Evolutionary conservation across 192 early-diverging fungal genomes (phyloP).

Genomic region (Paraglomus brasilianum): DNA sequence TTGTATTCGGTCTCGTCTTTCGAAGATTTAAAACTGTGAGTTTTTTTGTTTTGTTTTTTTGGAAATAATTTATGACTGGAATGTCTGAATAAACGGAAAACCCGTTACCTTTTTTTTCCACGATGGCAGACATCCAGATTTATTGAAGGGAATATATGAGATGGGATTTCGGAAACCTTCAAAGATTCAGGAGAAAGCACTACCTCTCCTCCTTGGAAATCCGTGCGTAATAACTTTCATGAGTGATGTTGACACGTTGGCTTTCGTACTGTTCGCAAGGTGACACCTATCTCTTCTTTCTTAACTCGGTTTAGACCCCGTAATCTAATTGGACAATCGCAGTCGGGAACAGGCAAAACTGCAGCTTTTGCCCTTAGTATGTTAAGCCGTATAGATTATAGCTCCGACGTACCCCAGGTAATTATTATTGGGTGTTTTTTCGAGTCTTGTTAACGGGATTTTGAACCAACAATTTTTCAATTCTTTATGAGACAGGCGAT

Average conservation of each 20-base stretch:
- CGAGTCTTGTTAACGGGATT: neutral
- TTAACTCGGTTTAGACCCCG: conserved; percentile 50
- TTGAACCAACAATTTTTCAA: neutral
- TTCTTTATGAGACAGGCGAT: conserved; percentile 53
- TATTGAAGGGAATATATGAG: conserved; percentile 90
- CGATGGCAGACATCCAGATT: conserved; percentile 62
- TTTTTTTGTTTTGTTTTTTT: neutral
- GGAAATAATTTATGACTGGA: neutral
- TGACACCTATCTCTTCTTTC: neutral
- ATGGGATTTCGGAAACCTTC: conserved; percentile 93
- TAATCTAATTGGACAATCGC: conserved; percentile 98
- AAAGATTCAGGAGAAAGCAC: conserved; percentile 93
- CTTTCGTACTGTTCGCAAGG: neutral
- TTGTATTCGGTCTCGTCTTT: conserved; percentile 81
- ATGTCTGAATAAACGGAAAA: neutral
- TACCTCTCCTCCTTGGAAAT: conserved; percentile 82
- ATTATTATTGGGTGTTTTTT: conserved; percentile 4
- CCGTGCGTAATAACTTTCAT: conserved; percentile 60
- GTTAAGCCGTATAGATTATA: conserved; percentile 80
- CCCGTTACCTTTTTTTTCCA: neutral
- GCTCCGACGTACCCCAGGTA: conserved; percentile 63
- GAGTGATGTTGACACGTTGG: too few relatives aligned
- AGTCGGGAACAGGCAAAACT: conserved; percentile 98
- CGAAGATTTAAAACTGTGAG: conserved; percentile 70
- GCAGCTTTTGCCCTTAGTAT: conserved; percentile 94